Evolutionary conservation across 805 yeast genomes (phyloP), one percentile per base, ranked within the genome.

Genomic region (Starmerella vaccinii): DNA sequence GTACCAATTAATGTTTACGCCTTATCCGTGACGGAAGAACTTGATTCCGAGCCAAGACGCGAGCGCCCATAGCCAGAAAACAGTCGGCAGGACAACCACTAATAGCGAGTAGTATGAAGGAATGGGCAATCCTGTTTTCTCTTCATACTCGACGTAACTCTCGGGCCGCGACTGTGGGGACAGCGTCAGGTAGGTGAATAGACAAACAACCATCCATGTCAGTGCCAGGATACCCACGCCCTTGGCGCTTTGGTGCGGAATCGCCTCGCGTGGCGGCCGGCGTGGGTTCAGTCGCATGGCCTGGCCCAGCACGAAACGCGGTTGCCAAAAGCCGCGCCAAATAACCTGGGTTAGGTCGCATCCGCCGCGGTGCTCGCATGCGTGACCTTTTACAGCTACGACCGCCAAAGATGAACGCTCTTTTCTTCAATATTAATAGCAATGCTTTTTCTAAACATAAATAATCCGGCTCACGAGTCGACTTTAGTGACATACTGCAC

Each of bases 21-120:
- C n/a, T 30, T 23, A 82, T 21, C 92, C 82, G 61, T 85, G 92
- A 50, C 87, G 71, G 66, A 85, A 85, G 50, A 84, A 68, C 64
- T 85, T 85, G 75, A 84, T 72, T 33, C 92, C 89, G 41, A 80
- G 71, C 95, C 95, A 85, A 10, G 88, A 77, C 3, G 75, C 67
- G 9, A 79, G 66, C 38, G 88, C 77, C 94, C 95, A 84, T 5
- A 78, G 63, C 84, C 84, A 79, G 1, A 66, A 60, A 16, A 67
- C 62, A 8, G 68, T 71, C 5, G 71, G 67, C 12, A 65, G 40
- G 24, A 71, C 57, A 9, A 68, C 47, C 5, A 66, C 19, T 1
- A 71, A 60, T 7, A 66, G 57, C 1, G 68, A 63, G 54, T 71
- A 69, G 57, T 74, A 74, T 30, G 63, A 63, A 6, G 57, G 60